A percentile compares a stretch with the other conserved stretches of the same genome.
These are phyloP conservation scores for Conringia planisiliqua DNA, from an alignment of 345 rosid genomes.

Conservation along the genomic window DNA sequence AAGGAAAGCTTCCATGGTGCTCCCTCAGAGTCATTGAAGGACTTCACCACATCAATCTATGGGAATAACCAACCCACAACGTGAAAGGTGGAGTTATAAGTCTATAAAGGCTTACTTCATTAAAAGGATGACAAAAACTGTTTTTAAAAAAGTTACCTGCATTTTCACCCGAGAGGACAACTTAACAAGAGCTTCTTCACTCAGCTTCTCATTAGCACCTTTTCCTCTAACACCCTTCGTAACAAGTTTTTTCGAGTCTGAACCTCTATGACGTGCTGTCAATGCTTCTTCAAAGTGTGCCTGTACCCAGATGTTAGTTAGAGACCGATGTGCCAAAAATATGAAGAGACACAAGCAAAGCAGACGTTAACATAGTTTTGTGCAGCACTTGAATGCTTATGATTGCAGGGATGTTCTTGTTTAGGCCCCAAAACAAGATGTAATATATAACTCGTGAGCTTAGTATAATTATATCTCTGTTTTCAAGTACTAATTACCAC, in stretches of 20 bases:
- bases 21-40: constrained; percentile 74
- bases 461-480: not conserved
- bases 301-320: constrained; percentile 42
- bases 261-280: constrained; percentile 72
- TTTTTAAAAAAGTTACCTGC: constrained; percentile 49
- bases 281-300: constrained; percentile 94
- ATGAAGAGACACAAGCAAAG: not conserved
- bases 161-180: constrained; percentile 78
- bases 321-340: not conserved
- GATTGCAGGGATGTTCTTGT: not conserved
- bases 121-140: not conserved
- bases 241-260: constrained; percentile 64
- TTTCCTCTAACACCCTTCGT: constrained; percentile 74
- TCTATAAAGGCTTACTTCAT: not conserved
- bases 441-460: not conserved
- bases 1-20: constrained; percentile 91
- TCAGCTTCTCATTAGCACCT: constrained; percentile 69
- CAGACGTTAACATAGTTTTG: not conserved
- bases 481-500: not conserved
- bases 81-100: constrained; percentile 7
- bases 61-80: constrained; percentile 5
- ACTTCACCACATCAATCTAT: constrained; percentile 85
- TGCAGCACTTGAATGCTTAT: not conserved
- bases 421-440: not conserved
- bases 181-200: constrained; percentile 87